Conservation (phyloP, 192 early-diverging fungal species). For the Podila horticola region DNA sequence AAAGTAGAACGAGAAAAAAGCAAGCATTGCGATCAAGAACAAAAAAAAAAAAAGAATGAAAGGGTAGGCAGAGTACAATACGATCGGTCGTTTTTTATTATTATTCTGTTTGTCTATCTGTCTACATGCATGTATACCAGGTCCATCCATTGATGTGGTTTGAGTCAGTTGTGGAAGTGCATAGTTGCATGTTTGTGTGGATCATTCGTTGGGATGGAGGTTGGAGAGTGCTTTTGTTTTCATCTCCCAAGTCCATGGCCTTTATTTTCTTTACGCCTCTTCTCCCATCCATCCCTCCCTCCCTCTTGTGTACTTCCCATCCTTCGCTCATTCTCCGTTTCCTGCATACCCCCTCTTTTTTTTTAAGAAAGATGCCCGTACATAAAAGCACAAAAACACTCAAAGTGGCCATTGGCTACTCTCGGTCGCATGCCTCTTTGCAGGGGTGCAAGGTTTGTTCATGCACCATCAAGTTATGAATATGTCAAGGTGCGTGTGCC, state of each 20-base stretch:
- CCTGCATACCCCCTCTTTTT: neutral
- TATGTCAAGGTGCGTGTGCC: too few species aligned
- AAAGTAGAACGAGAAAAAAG: neutral
- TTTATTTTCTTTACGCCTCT: neutral
- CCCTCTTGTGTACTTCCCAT: neutral
- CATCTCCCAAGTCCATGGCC: neutral
- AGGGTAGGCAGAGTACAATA: neutral
- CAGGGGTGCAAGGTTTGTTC: too few species aligned
- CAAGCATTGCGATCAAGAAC: neutral
- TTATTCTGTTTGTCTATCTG: too few species aligned
- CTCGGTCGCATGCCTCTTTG: too few species aligned
- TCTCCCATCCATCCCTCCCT: neutral
- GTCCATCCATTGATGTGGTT: too few species aligned
- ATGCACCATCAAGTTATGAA: too few species aligned
- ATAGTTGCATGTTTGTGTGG: conserved; percentile 4
- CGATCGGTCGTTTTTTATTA: too few species aligned
- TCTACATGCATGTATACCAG: too few species aligned
- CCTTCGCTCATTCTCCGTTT: neutral
- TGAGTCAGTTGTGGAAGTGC: neutral
- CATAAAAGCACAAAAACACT: too few species aligned
- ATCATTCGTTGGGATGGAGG: neutral
- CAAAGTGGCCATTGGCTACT: too few species aligned
- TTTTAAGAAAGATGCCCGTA: too few species aligned
- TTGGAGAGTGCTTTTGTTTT: neutral
- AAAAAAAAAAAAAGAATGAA: neutral